Evolutionary conservation across 176 grass and related monocot species (phyloP).

Genomic region (Cenchrus americanus): DNA sequence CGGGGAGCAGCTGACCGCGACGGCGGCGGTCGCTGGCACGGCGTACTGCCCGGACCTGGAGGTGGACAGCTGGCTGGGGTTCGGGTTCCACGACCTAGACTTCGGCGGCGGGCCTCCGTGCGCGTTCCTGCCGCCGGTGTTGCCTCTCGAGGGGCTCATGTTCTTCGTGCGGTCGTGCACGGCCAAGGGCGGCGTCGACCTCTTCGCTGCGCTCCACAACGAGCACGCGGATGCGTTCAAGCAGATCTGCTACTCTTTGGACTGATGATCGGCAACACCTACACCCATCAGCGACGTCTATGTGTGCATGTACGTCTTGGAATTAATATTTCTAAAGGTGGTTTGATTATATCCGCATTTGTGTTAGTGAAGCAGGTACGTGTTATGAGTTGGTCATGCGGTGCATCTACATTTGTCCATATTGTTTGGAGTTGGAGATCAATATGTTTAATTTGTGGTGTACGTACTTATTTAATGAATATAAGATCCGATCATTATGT

Average conservation of each 20-base stretch:
- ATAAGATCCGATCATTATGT: too few relatives aligned
- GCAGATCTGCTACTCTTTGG: constrained; percentile 44
- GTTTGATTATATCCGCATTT: too few relatives aligned
- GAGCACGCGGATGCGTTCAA: neutral
- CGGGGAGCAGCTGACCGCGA: constrained; percentile 35
- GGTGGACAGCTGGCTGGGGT: constrained; percentile 59
- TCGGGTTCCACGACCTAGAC: constrained; percentile 50
- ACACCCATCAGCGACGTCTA: too few relatives aligned
- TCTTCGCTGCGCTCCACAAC: constrained; percentile 28
- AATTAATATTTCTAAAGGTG: too few relatives aligned
- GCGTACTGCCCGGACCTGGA: constrained; percentile 45
- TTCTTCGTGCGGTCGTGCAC: constrained; percentile 35
- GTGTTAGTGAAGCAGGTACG: too few relatives aligned
- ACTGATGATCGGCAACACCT: neutral
- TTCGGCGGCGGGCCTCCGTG: constrained; percentile 42
- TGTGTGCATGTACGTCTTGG: too few relatives aligned
- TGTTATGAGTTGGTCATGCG: too few relatives aligned
- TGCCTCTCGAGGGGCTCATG: constrained; percentile 39
- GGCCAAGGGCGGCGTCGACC: constrained; percentile 32
- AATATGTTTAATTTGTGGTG: too few relatives aligned
- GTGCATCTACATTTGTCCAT: too few relatives aligned
- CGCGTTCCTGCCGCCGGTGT: constrained; percentile 39
- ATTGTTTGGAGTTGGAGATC: too few relatives aligned
- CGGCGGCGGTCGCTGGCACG: constrained; percentile 26
- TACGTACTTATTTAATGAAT: too few relatives aligned